Evolutionary conservation across 2,329 filamentous ascomycete genomes (phyloP), one percentile per base, ranked within the genome.

Genomic region (Penicillium sclerotigenum): DNA sequence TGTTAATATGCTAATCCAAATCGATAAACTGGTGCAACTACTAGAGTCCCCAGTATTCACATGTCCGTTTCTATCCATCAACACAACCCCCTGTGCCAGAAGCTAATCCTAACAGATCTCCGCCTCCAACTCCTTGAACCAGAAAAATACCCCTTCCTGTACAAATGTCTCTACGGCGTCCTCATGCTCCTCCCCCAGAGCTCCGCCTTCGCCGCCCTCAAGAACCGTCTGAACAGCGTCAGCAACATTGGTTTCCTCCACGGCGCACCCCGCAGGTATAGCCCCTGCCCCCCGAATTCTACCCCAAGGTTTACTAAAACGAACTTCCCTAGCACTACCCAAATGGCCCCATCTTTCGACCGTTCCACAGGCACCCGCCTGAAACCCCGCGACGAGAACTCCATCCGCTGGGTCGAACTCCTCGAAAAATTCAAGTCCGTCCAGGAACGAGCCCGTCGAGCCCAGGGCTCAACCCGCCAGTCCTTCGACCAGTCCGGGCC

Each of bases 131-230:
- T 99, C 10, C 83, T 99, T 9, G 94, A 99, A 71, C 94, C 94
- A 1, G 95, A 99, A 71, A 91, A 89, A 72, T 93, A 93, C 64
- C 94, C 94, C 2, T 90, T 96, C 71, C 80, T 99, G 1, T 97
- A 99, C 80, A 97, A 97, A 77, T 99, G 94, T 75, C 85, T 99
- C 47, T 99, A 97, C 69, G 94, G 94, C 10, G 84, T 99, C 43
- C 81, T 99, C 52, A 99, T 99, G 94, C 87, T 99, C 18, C 83
- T 99, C n/a, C 94, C 94, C 0, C 94, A 99, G 75, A 97, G 93
- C 16, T 95, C 91, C 28, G 95, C 94, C 9, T 99, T 99, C 76
- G 94, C 92, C 28, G 93, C 94, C 2, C 80, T 99, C 55, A 97
- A 97, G 73, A 99, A 99, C 71, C 87, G 94, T 40, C 82, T 99